phyloP scores from a whole-genome alignment of 2,329 filamentous ascomycete species.

The Verticillium klebahnii region DNA sequence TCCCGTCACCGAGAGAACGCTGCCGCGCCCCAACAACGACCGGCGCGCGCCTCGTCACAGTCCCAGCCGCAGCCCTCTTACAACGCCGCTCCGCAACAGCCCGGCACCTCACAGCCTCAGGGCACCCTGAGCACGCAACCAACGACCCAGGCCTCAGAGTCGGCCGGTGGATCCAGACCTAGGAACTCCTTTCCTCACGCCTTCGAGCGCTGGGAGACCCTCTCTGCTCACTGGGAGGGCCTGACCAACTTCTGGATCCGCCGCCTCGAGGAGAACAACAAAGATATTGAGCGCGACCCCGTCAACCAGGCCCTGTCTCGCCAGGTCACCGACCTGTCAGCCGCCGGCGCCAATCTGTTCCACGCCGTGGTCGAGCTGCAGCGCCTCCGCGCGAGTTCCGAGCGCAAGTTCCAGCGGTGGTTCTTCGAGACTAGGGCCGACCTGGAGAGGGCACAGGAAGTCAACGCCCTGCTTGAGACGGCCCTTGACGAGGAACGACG shows the following conservation, averaged over 20 bases:
- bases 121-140: constrained; percentile 16
- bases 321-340: constrained; percentile 95
- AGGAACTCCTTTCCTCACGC: constrained; percentile 86
- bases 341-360: constrained; percentile 93
- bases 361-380: constrained; percentile 97
- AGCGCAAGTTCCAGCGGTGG: constrained; percentile 97
- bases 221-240: constrained; percentile 97
- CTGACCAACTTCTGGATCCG: constrained; percentile 97
- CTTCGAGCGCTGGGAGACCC: constrained; percentile 94
- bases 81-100: constrained; percentile 9
- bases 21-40: constrained; percentile 20
- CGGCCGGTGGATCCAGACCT: constrained; percentile 30
- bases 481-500: constrained; percentile 71
- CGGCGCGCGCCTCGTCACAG: constrained; percentile 18
- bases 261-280: constrained; percentile 82
- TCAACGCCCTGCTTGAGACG: constrained; percentile 73
- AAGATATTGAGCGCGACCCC: constrained; percentile 77
- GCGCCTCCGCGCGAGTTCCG: constrained; percentile 86
- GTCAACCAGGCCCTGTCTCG: constrained; percentile 84
- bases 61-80: constrained; percentile 12
- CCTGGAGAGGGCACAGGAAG: constrained; percentile 78
- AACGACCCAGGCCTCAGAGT: constrained; percentile 23
- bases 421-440: constrained; percentile 93
- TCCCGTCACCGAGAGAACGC: constrained; percentile 17
- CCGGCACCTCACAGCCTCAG: constrained; percentile 7